These are phyloP conservation scores for Backusella morwellensis DNA, from an alignment of 192 early-diverging fungal species.

Conservation along the genomic window DNA sequence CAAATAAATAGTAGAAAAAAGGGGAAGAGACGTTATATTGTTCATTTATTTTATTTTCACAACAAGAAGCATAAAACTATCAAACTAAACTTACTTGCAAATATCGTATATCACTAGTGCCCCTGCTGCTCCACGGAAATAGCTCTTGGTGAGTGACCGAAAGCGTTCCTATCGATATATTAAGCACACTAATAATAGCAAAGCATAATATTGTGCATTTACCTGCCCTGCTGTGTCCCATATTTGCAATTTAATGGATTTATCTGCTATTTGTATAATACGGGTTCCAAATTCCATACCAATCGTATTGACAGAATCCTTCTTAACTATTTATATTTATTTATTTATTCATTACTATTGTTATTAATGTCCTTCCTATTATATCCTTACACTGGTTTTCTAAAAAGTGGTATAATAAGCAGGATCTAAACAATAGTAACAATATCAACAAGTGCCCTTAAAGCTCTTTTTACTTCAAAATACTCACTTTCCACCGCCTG, in stretches of 20 bases:
- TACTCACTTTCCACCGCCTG: slow-evolving; percentile 57
- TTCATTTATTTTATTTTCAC: slow-evolving; percentile 6
- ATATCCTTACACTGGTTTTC: slow-evolving; percentile 50
- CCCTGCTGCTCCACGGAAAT: slow-evolving; percentile 79
- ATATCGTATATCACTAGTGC: slow-evolving; percentile 81
- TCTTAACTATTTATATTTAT: slow-evolving; percentile 41
- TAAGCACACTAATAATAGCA: background rate
- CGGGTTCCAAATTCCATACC: slow-evolving; percentile 80
- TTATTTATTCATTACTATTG: background rate
- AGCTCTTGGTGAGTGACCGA: slow-evolving; percentile 73
- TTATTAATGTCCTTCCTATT: background rate
- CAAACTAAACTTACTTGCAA: slow-evolving; percentile 50
- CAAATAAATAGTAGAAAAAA: background rate
- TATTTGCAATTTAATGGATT: slow-evolving; percentile 68
- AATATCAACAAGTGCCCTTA: background rate
- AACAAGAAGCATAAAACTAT: background rate
- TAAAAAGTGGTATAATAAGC: slow-evolving; percentile 57
- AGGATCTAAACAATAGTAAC: slow-evolving; percentile 39
- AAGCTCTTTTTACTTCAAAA: background rate
- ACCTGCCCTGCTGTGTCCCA: slow-evolving; percentile 78
- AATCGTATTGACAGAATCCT: slow-evolving; percentile 70
- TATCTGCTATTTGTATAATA: slow-evolving; percentile 63
- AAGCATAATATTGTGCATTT: background rate
- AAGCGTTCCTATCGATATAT: slow-evolving; percentile 42
- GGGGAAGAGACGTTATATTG: background rate